Evolutionary conservation across 305 asterid species (phyloP).

Genomic region (Ilex paraguariensis): DNA sequence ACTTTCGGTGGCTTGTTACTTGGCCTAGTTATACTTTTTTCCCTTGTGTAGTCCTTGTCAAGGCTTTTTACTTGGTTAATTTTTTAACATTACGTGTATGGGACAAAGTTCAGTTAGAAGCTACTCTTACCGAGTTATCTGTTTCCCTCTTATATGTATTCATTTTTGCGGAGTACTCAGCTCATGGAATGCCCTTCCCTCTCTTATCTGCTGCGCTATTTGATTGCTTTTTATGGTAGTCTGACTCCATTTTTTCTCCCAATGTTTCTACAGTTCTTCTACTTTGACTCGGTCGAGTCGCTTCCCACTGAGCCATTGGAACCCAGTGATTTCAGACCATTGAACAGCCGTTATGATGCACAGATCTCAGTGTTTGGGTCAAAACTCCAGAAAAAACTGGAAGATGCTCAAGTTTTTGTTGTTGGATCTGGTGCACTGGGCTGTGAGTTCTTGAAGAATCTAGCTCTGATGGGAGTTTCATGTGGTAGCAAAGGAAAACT

Average conservation of each 20-base stretch:
- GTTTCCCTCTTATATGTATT: too few species aligned
- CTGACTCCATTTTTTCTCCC: constrained; percentile 6
- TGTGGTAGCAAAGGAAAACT: constrained; percentile 68
- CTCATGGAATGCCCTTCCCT: neutral
- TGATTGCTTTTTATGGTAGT: constrained; percentile 5
- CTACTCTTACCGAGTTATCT: too few species aligned
- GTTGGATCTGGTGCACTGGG: constrained; percentile 99
- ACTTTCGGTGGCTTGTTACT: too few species aligned
- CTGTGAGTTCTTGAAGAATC: constrained; percentile 87
- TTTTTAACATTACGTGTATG: too few species aligned
- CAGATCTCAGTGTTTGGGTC: constrained; percentile 93
- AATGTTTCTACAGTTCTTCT: constrained; percentile 62
- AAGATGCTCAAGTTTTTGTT: constrained; percentile 72
- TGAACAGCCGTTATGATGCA: constrained; percentile 91
- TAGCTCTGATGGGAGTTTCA: constrained; percentile 92
- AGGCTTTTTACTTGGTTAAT: too few species aligned
- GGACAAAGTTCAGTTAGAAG: too few species aligned
- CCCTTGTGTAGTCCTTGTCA: too few species aligned
- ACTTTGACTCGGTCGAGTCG: constrained; percentile 89
- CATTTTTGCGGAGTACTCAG: too few species aligned
- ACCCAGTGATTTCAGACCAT: constrained; percentile 62
- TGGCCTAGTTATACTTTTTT: too few species aligned
- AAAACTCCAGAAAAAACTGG: constrained; percentile 77
- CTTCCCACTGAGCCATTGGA: constrained; percentile 83
- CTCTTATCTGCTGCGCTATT: neutral